Evolutionary conservation across 2,329 filamentous ascomycete genomes (phyloP).

Genomic region (Rasamsonia emersonii): DNA sequence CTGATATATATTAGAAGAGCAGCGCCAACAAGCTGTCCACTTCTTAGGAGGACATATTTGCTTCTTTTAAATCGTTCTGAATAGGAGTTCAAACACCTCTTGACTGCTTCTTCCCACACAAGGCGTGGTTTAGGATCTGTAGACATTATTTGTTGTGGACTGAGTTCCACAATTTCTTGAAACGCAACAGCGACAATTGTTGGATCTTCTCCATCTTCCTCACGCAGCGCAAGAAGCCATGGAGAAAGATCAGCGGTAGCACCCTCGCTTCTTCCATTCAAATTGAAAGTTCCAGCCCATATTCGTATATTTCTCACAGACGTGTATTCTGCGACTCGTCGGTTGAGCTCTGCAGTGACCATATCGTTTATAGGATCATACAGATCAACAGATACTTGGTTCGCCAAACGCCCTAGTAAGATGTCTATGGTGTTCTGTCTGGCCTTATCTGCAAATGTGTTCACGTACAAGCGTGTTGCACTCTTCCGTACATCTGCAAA

Average conservation of each 20-base stretch:
- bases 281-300: constrained; percentile 83
- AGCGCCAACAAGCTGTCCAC: constrained; percentile 88
- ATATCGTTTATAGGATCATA: constrained; percentile 94
- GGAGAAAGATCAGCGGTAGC: constrained; percentile 69
- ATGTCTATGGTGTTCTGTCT: constrained; percentile 93
- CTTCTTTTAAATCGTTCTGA: constrained; percentile 58
- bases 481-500: constrained; percentile 95
- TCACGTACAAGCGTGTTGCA: constrained; percentile 88
- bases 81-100: constrained; percentile 64
- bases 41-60: constrained; percentile 80
- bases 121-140: constrained; percentile 82
- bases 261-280: constrained; percentile 79
- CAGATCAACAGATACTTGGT: constrained; percentile 73
- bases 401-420: constrained; percentile 74
- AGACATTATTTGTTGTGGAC: constrained; percentile 98
- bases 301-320: constrained; percentile 66
- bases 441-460: constrained; percentile 92
- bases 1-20: constrained; percentile 88
- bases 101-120: constrained; percentile 77
- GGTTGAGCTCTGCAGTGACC: constrained; percentile 67
- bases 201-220: constrained; percentile 54
- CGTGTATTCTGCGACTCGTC: constrained; percentile 61
- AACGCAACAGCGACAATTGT: constrained; percentile 88
- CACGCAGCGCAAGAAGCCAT: constrained; percentile 65
- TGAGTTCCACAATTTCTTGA: constrained; percentile 96